These are phyloP conservation scores for Microbotryum saponariae DNA, from an alignment of 1,284 basidiomycete species.

Conservation along the genomic window DNA sequence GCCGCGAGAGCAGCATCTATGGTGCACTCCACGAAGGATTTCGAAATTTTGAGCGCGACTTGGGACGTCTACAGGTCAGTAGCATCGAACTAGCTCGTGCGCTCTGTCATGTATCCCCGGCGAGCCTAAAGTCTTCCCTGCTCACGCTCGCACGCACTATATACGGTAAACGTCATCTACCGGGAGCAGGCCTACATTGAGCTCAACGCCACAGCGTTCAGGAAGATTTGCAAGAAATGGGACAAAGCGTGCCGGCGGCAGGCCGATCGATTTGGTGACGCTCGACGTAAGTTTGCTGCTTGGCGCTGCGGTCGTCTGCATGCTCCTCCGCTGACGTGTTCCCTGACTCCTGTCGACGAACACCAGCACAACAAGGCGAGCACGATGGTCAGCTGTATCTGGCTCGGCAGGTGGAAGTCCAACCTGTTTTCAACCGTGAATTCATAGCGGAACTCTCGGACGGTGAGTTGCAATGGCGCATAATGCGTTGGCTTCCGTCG, in stretches of 20 bases:
- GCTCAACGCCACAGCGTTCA: slow-evolving; percentile 93
- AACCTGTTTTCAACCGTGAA: slow-evolving; percentile 96
- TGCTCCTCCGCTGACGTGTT: neutral
- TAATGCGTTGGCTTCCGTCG: no score
- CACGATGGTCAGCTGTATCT: slow-evolving; percentile 90
- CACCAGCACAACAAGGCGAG: slow-evolving; percentile 69
- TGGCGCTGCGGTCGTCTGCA: neutral
- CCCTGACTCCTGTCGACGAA: neutral
- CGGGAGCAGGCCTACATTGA: slow-evolving; percentile 80
- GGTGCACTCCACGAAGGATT: slow-evolving; percentile 65
- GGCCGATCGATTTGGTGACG: slow-evolving; percentile 29
- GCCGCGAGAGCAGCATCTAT: slow-evolving; percentile 53
- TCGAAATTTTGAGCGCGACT: slow-evolving; percentile 84
- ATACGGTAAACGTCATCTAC: neutral
- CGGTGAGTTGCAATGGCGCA: slow-evolving; percentile 37
- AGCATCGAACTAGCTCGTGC: neutral
- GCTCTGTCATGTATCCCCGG: neutral
- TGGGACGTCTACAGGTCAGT: slow-evolving; percentile 85
- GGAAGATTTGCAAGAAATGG: slow-evolving; percentile 95
- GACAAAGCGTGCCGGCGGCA: slow-evolving; percentile 56
- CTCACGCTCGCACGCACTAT: neutral
- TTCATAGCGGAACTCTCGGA: slow-evolving; percentile 94
- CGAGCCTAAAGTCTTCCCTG: neutral
- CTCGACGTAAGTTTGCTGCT: slow-evolving; percentile 9
- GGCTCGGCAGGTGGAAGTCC: slow-evolving; percentile 92